Evolutionary conservation across 2,329 filamentous ascomycete species (phyloP).

Genomic region (Elsinoe australis): DNA sequence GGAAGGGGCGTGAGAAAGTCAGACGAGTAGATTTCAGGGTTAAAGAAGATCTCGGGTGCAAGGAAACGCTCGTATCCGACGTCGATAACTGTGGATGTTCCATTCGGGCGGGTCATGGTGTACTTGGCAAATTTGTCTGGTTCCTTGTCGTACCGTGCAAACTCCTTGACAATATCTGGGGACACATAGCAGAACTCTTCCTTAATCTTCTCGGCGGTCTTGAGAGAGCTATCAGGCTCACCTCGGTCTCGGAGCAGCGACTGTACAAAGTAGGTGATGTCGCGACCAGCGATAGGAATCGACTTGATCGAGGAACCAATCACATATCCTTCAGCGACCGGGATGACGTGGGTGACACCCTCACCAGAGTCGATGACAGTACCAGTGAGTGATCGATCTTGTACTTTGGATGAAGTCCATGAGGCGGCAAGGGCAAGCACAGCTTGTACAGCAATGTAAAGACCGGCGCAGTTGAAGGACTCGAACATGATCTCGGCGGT

Average conservation of each 20-base stretch:
- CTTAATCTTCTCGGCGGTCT: slow-evolving; percentile 97
- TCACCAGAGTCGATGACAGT: slow-evolving; percentile 98
- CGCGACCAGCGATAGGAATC: slow-evolving; percentile 92
- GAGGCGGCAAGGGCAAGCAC: slow-evolving; percentile 93
- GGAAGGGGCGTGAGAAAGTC: slow-evolving; percentile 95
- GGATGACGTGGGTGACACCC: slow-evolving; percentile 97
- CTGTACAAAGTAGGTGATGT: slow-evolving; percentile 98
- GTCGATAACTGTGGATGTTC: slow-evolving; percentile 76
- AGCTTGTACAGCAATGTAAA: slow-evolving; percentile 97
- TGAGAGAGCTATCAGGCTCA: slow-evolving; percentile 91
- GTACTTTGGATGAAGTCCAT: slow-evolving; percentile 97
- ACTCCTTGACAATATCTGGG: slow-evolving; percentile 98
- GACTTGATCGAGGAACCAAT: slow-evolving; percentile 99
- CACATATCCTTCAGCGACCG: slow-evolving; percentile 95
- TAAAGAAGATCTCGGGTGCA: slow-evolving; percentile 99
- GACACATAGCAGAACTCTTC: slow-evolving; percentile 98
- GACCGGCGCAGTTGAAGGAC: slow-evolving; percentile 97
- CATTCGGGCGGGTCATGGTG: slow-evolving; percentile 75
- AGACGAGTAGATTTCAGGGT: slow-evolving; percentile 98
- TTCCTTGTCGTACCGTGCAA: slow-evolving; percentile 87
- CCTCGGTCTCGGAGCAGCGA: slow-evolving; percentile 90
- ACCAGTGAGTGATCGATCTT: slow-evolving; percentile 88
- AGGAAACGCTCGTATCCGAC: slow-evolving; percentile 97
- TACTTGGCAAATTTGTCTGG: slow-evolving; percentile 84
- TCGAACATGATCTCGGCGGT: slow-evolving; percentile 99